Evolutionary conservation across 169 alveolate species (phyloP).

Genomic region (Ichthyophthirius multifiliis): DNA sequence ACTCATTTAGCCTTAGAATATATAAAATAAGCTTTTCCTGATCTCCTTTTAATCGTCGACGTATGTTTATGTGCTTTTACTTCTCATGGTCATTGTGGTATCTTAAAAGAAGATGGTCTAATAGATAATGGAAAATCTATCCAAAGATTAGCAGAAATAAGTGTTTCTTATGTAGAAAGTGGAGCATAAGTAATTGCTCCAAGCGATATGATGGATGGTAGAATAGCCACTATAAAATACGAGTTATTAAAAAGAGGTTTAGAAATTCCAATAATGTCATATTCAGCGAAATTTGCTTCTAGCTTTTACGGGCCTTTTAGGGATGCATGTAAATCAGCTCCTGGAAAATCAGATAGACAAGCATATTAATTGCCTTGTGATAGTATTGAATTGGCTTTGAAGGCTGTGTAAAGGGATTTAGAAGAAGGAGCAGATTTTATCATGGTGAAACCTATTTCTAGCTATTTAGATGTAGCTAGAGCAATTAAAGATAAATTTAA

Average conservation of each 20-base stretch:
- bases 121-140: conserved; percentile 29
- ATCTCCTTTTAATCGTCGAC: conserved; percentile 45
- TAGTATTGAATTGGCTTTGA: conserved; percentile 44
- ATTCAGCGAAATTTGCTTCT: conserved; percentile 85
- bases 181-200: conserved; percentile 90
- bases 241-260: conserved; percentile 59
- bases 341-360: conserved; percentile 41
- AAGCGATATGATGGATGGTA: conserved; percentile 90
- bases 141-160: conserved; percentile 46
- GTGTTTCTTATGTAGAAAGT: conserved; percentile 69
- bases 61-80: conserved; percentile 71
- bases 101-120: conserved; percentile 25
- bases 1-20: conserved; percentile 40
- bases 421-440: conserved; percentile 84
- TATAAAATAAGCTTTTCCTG: conserved; percentile 29
- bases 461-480: conserved; percentile 68
- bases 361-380: conserved; percentile 31
- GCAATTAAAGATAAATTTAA: conserved; percentile 53
- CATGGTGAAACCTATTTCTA: conserved; percentile 82
- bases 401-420: conserved; percentile 66
- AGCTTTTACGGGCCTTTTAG: conserved; percentile 87
- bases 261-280: conserved; percentile 75
- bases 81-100: conserved; percentile 63
- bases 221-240: conserved; percentile 78
- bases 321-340: conserved; percentile 80